phyloP scores from a whole-genome alignment of 2,329 filamentous ascomycete genomes.

The Lojkania enalia region DNA sequence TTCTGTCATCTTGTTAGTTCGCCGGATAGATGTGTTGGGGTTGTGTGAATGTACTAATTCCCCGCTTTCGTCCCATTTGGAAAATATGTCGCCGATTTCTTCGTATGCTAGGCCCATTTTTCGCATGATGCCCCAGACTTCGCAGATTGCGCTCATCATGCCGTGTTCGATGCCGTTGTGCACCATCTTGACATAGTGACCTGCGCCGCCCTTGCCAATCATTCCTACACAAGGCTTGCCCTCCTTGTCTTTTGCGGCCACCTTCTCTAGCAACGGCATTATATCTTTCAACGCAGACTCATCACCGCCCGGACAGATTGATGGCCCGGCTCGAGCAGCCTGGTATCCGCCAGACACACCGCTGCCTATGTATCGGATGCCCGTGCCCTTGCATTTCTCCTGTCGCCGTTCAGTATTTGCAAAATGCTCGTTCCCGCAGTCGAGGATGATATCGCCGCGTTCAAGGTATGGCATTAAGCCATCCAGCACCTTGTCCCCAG shows the following conservation, averaged over 20 bases:
- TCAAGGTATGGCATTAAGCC: slow-evolving; percentile 57
- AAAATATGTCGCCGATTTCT: slow-evolving; percentile 63
- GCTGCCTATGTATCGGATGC: slow-evolving; percentile 68
- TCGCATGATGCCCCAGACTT: slow-evolving; percentile 67
- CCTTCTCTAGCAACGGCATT: slow-evolving; percentile 62
- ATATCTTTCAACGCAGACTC: slow-evolving; percentile 60
- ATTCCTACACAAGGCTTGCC: slow-evolving; percentile 63
- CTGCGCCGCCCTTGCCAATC: slow-evolving; percentile 64
- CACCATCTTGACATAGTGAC: slow-evolving; percentile 76
- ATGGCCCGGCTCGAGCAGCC: slow-evolving; percentile 65
- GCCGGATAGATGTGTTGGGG: slow-evolving; percentile 12
- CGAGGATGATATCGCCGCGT: slow-evolving; percentile 67
- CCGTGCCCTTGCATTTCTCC: slow-evolving; percentile 57
- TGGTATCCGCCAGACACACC: slow-evolving; percentile 73
- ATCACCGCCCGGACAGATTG: slow-evolving; percentile 68
- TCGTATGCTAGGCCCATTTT: slow-evolving; percentile 62
- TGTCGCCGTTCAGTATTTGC: slow-evolving; percentile 66
- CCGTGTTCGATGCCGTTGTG: slow-evolving; percentile 77
- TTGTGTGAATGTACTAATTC: slow-evolving; percentile 51
- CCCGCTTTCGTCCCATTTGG: slow-evolving; percentile 62
- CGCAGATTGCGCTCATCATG: slow-evolving; percentile 67
- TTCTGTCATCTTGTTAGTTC: slow-evolving; percentile 24
- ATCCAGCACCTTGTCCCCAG: slow-evolving; percentile 53
- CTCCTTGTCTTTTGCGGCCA: slow-evolving; percentile 64
- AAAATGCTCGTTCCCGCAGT: slow-evolving; percentile 71